Evolutionary conservation across 352 stramenopile species (phyloP), one percentile per base, ranked within the genome.

Genomic region (Globisporangium irregulare): DNA sequence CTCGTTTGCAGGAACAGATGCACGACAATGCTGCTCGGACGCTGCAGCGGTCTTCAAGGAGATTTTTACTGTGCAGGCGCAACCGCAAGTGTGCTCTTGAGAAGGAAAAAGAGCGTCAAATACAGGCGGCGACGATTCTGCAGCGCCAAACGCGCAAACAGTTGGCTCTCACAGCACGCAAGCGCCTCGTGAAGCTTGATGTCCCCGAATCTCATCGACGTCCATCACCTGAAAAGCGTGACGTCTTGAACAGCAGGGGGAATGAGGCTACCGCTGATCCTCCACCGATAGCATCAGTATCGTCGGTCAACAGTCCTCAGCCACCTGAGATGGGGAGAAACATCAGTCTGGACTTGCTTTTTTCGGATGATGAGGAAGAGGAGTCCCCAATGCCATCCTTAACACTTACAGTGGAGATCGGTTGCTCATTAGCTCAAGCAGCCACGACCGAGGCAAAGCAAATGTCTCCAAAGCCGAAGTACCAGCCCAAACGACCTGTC

Each of bases 261-360:
- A 32, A 62, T 38, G 50, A 22, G 34, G 20, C 14, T 7, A 48
- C 24, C 2, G 5, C 41, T 25, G 9, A 38, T 18, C 24, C 36
- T 15, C n/a, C 29, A 15, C n/a, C 22, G 4, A 46, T 10, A 22
- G 24, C 29, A 18, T 54, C 48, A 22, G 24, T 22, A 18, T 54
- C 48, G 25, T 14, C 14, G 32, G 34, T 38, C 38, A 55, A 53
- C 22, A 27, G 5, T 29, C 0, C 59, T 20, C 55, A 41, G 27
- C 29, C 14, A 34, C 43, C 46, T 22, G 29, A 57, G 8, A 34
- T 71, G 7, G 25, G 2, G 2, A 51, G 66, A 46, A 53, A 59
- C 50, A 63, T 87, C 48, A 88, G 81, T 61, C 71, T 90, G 22
- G 81, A 90, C 34, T 64, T 90, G 54, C 71, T 90, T 27, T 87